Conservation (phyloP, 2,329 filamentous ascomycete species). For the Knoxdaviesia proteae region DNA sequence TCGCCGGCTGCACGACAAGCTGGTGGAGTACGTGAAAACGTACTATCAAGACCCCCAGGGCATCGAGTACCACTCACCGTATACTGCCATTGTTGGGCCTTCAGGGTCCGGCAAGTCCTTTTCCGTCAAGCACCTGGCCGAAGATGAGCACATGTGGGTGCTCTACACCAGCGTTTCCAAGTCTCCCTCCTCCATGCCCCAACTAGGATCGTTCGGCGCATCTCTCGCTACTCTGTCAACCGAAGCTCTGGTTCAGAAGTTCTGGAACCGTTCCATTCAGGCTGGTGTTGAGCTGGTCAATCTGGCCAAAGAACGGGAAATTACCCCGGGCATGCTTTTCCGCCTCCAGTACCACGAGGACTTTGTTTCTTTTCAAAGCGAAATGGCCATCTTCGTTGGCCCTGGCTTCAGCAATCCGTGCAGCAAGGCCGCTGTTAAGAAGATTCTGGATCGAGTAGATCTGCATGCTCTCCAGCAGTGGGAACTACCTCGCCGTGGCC, state of each 20-base stretch:
- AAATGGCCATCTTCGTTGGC: not conserved
- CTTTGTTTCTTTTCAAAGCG: not conserved
- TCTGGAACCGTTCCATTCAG: not conserved
- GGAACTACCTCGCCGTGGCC: not conserved
- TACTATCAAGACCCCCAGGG: conserved; percentile 9
- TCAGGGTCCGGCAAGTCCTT: not conserved
- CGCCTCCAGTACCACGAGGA: not conserved
- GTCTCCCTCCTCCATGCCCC: not conserved
- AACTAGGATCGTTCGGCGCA: not conserved
- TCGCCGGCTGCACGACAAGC: not conserved
- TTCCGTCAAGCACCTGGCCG: not conserved
- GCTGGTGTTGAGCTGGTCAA: not conserved
- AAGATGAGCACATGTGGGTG: not conserved
- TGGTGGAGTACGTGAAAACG: not conserved
- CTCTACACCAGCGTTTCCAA: not conserved
- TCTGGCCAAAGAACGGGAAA: not conserved
- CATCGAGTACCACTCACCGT: not conserved
- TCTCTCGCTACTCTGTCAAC: not conserved
- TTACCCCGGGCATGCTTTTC: not conserved
- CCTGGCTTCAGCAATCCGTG: not conserved
- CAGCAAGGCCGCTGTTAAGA: not conserved
- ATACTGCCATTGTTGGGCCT: not conserved
- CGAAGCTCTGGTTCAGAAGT: not conserved
- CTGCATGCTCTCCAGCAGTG: not conserved
- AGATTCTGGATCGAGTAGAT: not conserved